Conservation (phyloP, 2,329 filamentous ascomycete species). For the Colletotrichum scovillei region DNA sequence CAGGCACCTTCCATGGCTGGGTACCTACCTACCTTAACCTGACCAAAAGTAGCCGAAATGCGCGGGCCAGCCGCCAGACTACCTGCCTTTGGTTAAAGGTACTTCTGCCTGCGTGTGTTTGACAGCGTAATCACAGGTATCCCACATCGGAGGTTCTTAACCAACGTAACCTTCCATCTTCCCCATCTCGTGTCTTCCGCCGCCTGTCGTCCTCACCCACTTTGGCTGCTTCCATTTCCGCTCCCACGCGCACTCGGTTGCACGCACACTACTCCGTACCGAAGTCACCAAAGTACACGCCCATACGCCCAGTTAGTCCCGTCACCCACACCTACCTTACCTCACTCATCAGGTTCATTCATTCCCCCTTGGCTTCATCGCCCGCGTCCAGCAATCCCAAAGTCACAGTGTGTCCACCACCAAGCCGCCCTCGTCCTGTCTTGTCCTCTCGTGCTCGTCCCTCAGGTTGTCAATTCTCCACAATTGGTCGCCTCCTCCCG, state of each 20-base stretch:
- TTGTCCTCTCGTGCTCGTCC: constrained; percentile 5
- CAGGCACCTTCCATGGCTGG: background rate
- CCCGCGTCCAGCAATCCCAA: background rate
- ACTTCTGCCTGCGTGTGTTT: background rate
- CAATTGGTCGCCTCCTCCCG: constrained; percentile 27
- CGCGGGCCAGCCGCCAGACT: background rate
- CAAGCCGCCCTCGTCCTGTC: background rate
- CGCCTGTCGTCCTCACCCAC: constrained; percentile 18
- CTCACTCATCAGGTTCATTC: too few species aligned
- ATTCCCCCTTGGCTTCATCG: background rate
- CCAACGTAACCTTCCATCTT: background rate
- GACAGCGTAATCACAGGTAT: constrained; percentile 1
- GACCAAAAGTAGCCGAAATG: background rate
- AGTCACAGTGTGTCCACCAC: background rate
- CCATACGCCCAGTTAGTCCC: background rate
- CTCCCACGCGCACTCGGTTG: constrained; percentile 10
- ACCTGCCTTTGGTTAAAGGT: background rate
- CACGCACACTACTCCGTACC: background rate
- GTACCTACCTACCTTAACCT: background rate
- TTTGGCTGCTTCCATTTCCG: constrained; percentile 13
- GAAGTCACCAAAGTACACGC: background rate
- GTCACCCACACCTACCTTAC: too few species aligned
- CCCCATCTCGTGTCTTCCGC: background rate
- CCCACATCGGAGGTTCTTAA: background rate
- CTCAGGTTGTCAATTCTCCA: constrained; percentile 14